These are phyloP conservation scores for Dichotomopilus funicola DNA, from an alignment of 2,329 filamentous ascomycete genomes.

Conservation along the genomic window DNA sequence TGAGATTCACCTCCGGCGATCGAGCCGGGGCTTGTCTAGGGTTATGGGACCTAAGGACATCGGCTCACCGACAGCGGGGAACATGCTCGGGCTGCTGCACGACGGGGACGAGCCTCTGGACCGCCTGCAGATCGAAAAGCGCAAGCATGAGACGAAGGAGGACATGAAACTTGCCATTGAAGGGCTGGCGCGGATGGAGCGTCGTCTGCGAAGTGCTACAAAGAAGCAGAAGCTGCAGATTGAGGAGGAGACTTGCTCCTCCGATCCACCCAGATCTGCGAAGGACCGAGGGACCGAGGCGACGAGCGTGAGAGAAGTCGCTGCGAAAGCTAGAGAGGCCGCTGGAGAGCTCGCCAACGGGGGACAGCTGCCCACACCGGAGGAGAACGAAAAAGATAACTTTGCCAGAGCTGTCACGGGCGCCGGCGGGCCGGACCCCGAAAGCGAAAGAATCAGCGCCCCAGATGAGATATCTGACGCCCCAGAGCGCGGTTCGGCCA, in stretches of 20 bases:
- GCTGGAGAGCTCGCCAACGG: neutral
- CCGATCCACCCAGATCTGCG: neutral
- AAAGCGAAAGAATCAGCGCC: neutral
- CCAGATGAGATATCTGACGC: conserved; percentile 17
- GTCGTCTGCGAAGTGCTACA: conserved; percentile 36
- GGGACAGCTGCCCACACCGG: conserved; percentile 4
- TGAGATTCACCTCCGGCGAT: conserved; percentile 19
- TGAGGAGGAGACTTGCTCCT: conserved; percentile 35
- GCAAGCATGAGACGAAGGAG: conserved; percentile 15
- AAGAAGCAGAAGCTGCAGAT: conserved; percentile 43
- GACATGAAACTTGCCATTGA: conserved; percentile 36
- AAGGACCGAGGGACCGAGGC: neutral
- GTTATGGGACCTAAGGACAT: conserved; percentile 4
- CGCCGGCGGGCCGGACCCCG: conserved; percentile 16
- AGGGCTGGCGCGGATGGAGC: conserved; percentile 45
- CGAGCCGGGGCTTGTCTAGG: conserved; percentile 15
- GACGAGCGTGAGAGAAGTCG: neutral
- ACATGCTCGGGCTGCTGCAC: conserved; percentile 12
- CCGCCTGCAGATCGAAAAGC: conserved; percentile 2
- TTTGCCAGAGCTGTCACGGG: conserved; percentile 19
- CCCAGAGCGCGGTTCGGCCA: conserved; percentile 38
- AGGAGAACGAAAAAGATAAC: conserved; percentile 19
- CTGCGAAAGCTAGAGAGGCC: conserved; percentile 10
- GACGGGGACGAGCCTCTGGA: neutral
- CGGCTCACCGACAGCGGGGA: conserved; percentile 9